A percentile compares a stretch with the other conserved stretches of the same genome.
phyloP scores from a whole-genome alignment of 345 rosid species.

The Rhodamnia argentea region DNA sequence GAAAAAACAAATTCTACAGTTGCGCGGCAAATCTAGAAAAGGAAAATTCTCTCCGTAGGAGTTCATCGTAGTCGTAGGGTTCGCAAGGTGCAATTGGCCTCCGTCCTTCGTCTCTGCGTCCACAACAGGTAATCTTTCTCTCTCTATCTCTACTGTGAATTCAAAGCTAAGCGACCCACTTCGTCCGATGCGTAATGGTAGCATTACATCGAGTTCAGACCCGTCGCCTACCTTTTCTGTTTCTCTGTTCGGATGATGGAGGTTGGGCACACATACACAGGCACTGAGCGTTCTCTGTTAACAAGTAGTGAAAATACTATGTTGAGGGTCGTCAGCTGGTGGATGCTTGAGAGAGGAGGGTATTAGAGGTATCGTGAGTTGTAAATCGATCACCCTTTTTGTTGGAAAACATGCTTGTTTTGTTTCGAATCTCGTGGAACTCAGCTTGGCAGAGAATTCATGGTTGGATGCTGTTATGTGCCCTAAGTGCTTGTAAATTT shows the following conservation, averaged over 20 bases:
- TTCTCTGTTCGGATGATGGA: not conserved
- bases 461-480: not conserved
- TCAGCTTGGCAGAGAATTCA: not conserved
- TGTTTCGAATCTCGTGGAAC: not conserved
- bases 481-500: not conserved
- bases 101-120: not conserved
- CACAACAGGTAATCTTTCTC: not conserved
- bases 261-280: not conserved
- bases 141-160: not conserved
- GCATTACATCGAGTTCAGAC: not conserved
- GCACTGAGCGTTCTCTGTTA: not conserved
- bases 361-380: not conserved
- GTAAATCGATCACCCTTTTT: not conserved
- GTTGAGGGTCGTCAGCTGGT: not conserved
- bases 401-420: not conserved
- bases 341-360: not conserved
- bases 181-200: not conserved
- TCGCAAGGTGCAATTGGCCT: not conserved
- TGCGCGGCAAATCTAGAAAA: not conserved
- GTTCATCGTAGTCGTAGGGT: not conserved
- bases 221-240: not conserved
- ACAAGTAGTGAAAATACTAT: not conserved
- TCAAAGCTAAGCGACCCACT: not conserved
- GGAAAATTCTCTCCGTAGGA: not conserved
- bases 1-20: not conserved